Evolutionary conservation across 2,329 filamentous ascomycete genomes (phyloP).

Genomic region (Endoconidiophora polonica): DNA sequence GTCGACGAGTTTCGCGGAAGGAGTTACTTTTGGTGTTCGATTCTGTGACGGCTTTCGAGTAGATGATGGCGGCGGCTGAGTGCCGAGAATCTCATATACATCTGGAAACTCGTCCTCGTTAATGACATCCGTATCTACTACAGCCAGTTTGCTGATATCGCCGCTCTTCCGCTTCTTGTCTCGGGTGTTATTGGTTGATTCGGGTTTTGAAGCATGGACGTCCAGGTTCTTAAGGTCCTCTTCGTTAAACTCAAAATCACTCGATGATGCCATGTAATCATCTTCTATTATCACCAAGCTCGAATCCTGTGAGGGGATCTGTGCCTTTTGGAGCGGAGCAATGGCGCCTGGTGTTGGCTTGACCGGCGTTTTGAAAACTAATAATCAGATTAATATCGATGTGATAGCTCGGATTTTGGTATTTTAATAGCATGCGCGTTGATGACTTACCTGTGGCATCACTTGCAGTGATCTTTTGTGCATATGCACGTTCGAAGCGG

Average conservation of each 20-base stretch:
- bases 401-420: neutral
- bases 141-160: constrained; percentile 23
- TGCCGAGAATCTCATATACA: constrained; percentile 32
- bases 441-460: no score
- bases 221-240: constrained; percentile 27
- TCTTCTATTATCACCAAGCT: constrained; percentile 24
- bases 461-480: neutral
- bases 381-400: no score
- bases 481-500: constrained; percentile 10
- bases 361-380: no score
- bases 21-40: neutral
- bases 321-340: no score
- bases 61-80: constrained; percentile 21
- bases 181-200: constrained; percentile 21
- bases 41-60: constrained; percentile 18
- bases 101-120: constrained; percentile 34
- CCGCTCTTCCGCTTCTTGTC: constrained; percentile 36
- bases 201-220: constrained; percentile 24
- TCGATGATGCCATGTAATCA: constrained; percentile 21
- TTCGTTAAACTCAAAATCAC: constrained; percentile 22
- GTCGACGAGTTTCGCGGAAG: neutral
- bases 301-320: neutral
- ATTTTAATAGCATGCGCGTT: no score
- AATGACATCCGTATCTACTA: constrained; percentile 16
- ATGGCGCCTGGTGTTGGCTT: no score